Base-by-base conservation (phyloP, 2,329 filamentous ascomycete species). In the Sarocladiaceae sp. region DNA sequence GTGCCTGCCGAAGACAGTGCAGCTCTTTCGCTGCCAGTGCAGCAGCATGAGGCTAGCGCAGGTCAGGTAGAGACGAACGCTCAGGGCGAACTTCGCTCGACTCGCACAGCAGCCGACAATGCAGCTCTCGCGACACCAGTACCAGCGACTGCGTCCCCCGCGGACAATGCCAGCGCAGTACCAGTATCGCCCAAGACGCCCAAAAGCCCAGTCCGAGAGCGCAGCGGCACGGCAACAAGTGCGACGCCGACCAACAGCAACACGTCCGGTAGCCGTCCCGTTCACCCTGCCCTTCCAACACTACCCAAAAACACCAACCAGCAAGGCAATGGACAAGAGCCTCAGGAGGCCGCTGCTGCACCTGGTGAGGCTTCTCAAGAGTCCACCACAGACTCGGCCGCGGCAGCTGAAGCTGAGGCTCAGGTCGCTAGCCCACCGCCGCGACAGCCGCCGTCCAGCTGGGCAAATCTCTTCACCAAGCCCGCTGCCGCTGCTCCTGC, bases 221-320 rank as follows among this genome's bases (percentile, higher is more conserved):
- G 48, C 53, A 56, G 37, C 24, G 19, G 29, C 26, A 37, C 33
- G 10, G 26, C 26, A 10, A 43, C 40, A 9, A 43, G 27, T 43
- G 18, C 27, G 6, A 43, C 40, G 16, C 40, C 40, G 5, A 43
- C 26, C 9, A 43, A 33, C 11, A 29, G n/a, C 23, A 29, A 12
- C 20, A 24, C 15, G 13, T 9, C 24, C 18, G 37, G 21, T 7
- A 15, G 23, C 29, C 37, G 37, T 18, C 15, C 68, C 10, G 68
- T 67, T 2, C 51, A 70, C 33, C 72, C 73, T 3, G 61, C 71
- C n/a, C 48, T 76, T 18, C 73, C 74, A 6, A 65, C 59, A 26
- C 52, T 73, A 7, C 70, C 72, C 6, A 74, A 70, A 55, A 51
- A 50, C 19, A 49, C 48, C 9, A 55, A 56, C 23, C 65, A 61